Evolutionary conservation across 805 yeast genomes (phyloP).

Genomic region (Metschnikowia santaceciliae): DNA sequence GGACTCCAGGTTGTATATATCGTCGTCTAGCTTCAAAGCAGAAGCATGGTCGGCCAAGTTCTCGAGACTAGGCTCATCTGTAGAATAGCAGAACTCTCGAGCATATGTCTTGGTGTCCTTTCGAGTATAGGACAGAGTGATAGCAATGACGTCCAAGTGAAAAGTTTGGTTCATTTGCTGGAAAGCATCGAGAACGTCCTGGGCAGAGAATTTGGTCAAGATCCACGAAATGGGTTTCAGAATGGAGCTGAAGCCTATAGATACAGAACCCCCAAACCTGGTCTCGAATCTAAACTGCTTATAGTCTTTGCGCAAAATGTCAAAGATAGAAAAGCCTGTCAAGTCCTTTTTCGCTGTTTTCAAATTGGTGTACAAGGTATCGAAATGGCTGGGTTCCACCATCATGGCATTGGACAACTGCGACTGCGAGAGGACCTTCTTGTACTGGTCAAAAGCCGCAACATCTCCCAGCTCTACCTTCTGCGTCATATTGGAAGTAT

Average conservation of each 20-base stretch:
- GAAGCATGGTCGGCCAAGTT: constrained; percentile 20
- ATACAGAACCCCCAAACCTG: constrained; percentile 20
- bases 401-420: constrained; percentile 12
- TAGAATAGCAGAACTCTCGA: constrained; percentile 32
- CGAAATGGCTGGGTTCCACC: neutral
- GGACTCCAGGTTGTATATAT: constrained; percentile 21
- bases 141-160: constrained; percentile 29
- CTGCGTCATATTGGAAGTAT: constrained; percentile 63
- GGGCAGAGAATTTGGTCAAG: constrained; percentile 19
- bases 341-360: constrained; percentile 62
- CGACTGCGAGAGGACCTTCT: constrained; percentile 14
- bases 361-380: constrained; percentile 20
- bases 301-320: constrained; percentile 78
- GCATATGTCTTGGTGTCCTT: constrained; percentile 29
- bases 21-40: constrained; percentile 23
- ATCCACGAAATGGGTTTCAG: constrained; percentile 63
- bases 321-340: constrained; percentile 52
- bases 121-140: constrained; percentile 39
- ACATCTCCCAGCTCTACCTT: constrained; percentile 62
- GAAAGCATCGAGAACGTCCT: constrained; percentile 24
- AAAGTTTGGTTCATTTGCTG: constrained; percentile 17
- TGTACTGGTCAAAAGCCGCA: constrained; percentile 40
- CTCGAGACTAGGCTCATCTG: constrained; percentile 14
- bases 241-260: constrained; percentile 74
- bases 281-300: constrained; percentile 55